Base-by-base conservation (phyloP, 352 stramenopile species). In the Blastocystis sp. region DNA sequence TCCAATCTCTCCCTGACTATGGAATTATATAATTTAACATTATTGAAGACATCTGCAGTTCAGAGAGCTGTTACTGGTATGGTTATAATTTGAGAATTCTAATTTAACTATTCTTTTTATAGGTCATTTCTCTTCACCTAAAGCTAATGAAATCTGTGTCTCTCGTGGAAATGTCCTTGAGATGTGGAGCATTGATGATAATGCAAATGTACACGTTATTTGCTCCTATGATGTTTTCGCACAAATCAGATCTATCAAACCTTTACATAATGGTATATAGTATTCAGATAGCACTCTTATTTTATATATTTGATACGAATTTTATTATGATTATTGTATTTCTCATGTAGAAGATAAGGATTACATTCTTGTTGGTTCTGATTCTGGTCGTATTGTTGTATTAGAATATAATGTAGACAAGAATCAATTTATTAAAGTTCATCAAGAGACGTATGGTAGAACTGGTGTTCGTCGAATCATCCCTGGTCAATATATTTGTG, bases 401-500 rank as follows among this genome's bases (percentile, higher is more conserved):
- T 58, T 97, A 13, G 82, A 94, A 55, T 93, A 93, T 52, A 80
- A 93, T 64, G 65, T 71, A 6, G 68, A 70, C 13, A 67, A 67
- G 23, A 80, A 73, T 55, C 13, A 31, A n/a, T 72, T 65, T 30
- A 16, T 52, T 27, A 33, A 75, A 35, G 73, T 87, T 33, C 86
- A 94, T 72, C 83, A 72, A 45, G 84, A 94, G 73, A 91, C 83
- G 2, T 95, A 90, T 67, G 88, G 88, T 43, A 94, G 94, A 72
- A 91, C 82, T 0, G 88, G 87, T 16, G 93, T 83, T 65, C 79
- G 91, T 45, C 81, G 91, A 24, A 90, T 92, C 58, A 93, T 91
- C 11, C 90, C 91, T 0, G 91, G 91, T 0, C 85, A 99, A 71
- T 96, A 96, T 73, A 46, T 98, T 24, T 86, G 86, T 0, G 77